Evolutionary conservation across 2,329 filamentous ascomycete genomes (phyloP), one percentile per base, ranked within the genome.

Genomic region (Sporothrix sp.): DNA sequence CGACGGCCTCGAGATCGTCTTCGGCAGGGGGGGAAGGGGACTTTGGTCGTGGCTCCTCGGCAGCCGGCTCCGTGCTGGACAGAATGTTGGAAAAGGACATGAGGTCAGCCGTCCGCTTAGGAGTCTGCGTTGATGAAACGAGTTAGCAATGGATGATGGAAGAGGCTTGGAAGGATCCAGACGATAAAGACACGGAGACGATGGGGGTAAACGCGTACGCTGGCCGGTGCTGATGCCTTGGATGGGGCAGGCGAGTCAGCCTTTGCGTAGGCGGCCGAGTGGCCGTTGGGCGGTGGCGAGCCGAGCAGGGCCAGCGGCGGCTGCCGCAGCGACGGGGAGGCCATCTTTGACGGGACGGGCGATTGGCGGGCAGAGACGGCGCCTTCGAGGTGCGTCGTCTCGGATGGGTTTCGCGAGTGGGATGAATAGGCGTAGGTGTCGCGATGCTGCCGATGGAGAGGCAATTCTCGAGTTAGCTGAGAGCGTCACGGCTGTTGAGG

Each of bases 71-170:
- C 50, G 85, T 76, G 58, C 80, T 89, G 4, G 88, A 91, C 38
- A 97, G 82, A 53, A 97, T 94, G 64, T 90, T 96, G 58, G 88
- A 93, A 62, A 97, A 93, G 5, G 90, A 93, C 90, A 96, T 96
- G 48, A 90, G 85, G 64, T 95, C 86, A 52, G 84, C 83, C 36
- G 83, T 75, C 64, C 89, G 82, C 58, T 79, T 81, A 1, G 85
- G 79, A 45, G 84, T 85, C 78, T 89, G 32, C 1, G 13, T 28
- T 8, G 3, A 42, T 21, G 3, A 45, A 38, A 38, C n/a, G n/a
- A 27, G 18, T 33, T 20, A 6, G 21, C 33, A 13, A 45, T 5
- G 4, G 20, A 3, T 3, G 8, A 35, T 18, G 1, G 3, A 23
- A 7, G 4, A 7, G 11, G 2, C 7, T 28, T 10, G 30, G 32